A percentile compares a stretch with the other conserved stretches of the same genome.
phyloP scores from a whole-genome alignment of 1,284 basidiomycete species.

The Amylostereum chailletii region DNA sequence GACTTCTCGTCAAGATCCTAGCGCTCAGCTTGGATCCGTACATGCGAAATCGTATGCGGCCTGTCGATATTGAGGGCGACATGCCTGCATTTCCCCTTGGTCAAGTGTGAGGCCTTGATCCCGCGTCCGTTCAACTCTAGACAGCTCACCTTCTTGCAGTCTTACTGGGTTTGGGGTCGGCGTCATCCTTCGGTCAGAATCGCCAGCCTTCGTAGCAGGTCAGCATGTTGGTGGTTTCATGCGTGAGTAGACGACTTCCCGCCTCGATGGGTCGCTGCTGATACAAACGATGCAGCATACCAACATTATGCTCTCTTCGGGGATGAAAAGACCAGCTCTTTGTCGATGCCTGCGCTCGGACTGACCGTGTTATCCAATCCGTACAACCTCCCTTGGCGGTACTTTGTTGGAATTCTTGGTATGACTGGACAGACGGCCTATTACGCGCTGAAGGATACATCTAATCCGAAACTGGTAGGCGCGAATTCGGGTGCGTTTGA shows the following conservation, averaged over 20 bases:
- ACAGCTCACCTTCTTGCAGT: background rate
- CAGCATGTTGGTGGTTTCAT: background rate
- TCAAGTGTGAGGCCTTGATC: background rate
- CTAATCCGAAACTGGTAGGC: slow-evolving; percentile 10
- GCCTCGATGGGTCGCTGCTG: too few relatives aligned
- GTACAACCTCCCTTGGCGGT: slow-evolving; percentile 1
- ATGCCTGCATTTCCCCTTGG: slow-evolving; percentile 5
- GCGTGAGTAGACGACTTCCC: too few relatives aligned
- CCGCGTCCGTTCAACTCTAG: background rate
- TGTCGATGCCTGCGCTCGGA: background rate
- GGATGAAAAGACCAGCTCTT: background rate
- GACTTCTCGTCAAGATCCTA: slow-evolving; percentile 20
- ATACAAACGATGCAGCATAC: too few relatives aligned
- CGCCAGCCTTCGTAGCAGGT: slow-evolving; percentile 6
- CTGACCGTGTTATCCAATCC: background rate
- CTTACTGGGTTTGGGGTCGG: slow-evolving; percentile 10
- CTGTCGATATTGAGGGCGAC: background rate
- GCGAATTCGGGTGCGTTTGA: background rate
- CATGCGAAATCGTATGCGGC: slow-evolving; percentile 19
- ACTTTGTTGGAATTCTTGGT: background rate
- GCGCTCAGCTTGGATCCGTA: slow-evolving; percentile 21
- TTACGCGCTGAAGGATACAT: slow-evolving; percentile 9
- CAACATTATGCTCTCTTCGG: background rate
- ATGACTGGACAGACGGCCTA: slow-evolving; percentile 7
- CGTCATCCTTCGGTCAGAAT: slow-evolving; percentile 13